These are phyloP conservation scores for Austroboletus festivus DNA, from an alignment of 768 basidiomycete species.

Conservation along the genomic window DNA sequence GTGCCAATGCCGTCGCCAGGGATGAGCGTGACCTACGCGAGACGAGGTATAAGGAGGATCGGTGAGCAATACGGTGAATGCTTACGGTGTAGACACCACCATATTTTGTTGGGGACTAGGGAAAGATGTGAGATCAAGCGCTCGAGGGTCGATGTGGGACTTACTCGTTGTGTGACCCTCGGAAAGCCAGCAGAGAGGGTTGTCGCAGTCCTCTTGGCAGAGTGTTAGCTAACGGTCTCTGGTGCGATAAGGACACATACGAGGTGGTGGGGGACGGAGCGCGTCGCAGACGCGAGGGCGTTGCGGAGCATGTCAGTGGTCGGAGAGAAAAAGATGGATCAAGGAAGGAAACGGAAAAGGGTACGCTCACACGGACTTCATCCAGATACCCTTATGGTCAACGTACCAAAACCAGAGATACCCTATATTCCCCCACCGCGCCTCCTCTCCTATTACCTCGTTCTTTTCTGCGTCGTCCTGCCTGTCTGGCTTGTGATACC, in stretches of 20 bases:
- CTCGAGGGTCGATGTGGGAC: slow-evolving; percentile 21
- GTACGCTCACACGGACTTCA: background rate
- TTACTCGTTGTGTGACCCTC: slow-evolving; percentile 66
- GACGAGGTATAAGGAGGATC: slow-evolving; percentile 21
- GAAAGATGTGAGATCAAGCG: slow-evolving; percentile 3
- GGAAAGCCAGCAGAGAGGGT: slow-evolving; percentile 79
- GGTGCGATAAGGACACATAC: slow-evolving; percentile 38
- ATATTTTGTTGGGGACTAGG: slow-evolving; percentile 83
- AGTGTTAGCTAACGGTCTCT: slow-evolving; percentile 2
- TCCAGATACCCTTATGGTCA: slow-evolving; percentile 11
- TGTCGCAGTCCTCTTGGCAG: slow-evolving; percentile 61
- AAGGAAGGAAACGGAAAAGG: slow-evolving; percentile 33
- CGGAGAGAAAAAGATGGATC: slow-evolving; percentile 22
- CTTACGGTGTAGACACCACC: slow-evolving; percentile 89
- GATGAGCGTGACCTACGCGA: slow-evolving; percentile 93
- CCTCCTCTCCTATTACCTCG: slow-evolving; percentile 53
- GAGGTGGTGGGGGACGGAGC: slow-evolving; percentile 49
- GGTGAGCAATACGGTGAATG: slow-evolving; percentile 5
- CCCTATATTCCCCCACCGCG: slow-evolving; percentile 39
- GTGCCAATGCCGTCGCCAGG: slow-evolving; percentile 97
- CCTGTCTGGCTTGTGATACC: slow-evolving; percentile 66
- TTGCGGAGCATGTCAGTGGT: slow-evolving; percentile 56
- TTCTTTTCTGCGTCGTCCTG: slow-evolving; percentile 51
- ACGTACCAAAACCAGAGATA: slow-evolving; percentile 26
- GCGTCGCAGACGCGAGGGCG: slow-evolving; percentile 53